Conservation (phyloP, 495 filamentous ascomycete species). For the Friedmanniomyces endolithicus region DNA sequence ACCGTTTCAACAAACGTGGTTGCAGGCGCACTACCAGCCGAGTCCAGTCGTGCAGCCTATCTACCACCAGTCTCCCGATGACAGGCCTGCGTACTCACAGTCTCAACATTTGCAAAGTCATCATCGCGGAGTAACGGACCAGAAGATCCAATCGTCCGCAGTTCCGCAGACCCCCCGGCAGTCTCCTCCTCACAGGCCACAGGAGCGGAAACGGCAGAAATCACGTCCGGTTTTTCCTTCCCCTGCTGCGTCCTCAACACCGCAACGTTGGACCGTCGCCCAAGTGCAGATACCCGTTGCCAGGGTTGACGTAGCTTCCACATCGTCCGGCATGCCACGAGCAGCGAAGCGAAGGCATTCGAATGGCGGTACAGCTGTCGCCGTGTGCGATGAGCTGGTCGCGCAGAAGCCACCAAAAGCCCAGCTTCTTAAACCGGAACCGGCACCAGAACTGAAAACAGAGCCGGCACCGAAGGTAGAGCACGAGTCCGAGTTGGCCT, state of each 20-base stretch:
- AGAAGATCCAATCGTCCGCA: not conserved
- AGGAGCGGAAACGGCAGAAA: not conserved
- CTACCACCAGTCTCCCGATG: not conserved
- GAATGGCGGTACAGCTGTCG: slow-evolving; percentile 13
- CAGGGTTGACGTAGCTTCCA: not conserved
- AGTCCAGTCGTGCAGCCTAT: not conserved
- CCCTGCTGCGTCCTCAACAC: not conserved
- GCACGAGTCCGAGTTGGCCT: too few species aligned
- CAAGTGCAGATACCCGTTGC: slow-evolving; percentile 11
- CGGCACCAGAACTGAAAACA: too few species aligned
- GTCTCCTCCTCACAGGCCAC: not conserved
- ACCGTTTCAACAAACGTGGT: not conserved
- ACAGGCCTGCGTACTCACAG: not conserved
- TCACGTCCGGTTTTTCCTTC: not conserved
- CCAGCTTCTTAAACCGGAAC: too few species aligned
- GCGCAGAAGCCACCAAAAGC: slow-evolving; percentile 1
- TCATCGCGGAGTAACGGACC: not conserved
- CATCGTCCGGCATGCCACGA: slow-evolving; percentile 1
- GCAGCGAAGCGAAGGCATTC: slow-evolving; percentile 11
- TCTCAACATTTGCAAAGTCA: not conserved
- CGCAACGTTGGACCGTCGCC: slow-evolving; percentile 6
- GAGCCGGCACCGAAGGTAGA: too few species aligned
- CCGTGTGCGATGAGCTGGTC: not conserved
- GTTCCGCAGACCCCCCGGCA: not conserved
- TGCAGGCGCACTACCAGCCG: slow-evolving; percentile 2